Percentiles rank a stretch among this genome's conserved stretches.
Conservation (phyloP, 352 stramenopile species). For the Peronospora tabacina region DNA sequence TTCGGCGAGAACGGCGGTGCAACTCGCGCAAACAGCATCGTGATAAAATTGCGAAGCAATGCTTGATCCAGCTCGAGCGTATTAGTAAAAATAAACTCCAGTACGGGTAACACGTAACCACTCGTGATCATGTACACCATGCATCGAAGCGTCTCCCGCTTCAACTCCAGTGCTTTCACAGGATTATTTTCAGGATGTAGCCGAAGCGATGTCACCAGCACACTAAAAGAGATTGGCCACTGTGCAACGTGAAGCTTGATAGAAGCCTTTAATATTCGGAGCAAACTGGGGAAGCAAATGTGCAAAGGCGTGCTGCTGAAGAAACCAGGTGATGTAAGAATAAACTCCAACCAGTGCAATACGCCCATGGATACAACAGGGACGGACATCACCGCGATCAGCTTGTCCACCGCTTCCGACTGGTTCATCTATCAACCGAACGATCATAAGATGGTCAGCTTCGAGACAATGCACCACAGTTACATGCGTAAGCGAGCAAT, state of each 20-base stretch:
- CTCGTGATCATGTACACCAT: conserved; percentile 87
- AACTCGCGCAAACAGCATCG: conserved; percentile 67
- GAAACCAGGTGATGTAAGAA: conserved; percentile 61
- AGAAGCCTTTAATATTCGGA: conserved; percentile 67
- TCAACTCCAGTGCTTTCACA: conserved; percentile 80
- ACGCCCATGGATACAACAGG: conserved; percentile 84
- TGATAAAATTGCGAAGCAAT: conserved; percentile 79
- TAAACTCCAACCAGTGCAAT: conserved; percentile 76
- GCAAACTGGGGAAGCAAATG: conserved; percentile 77
- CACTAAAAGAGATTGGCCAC: conserved; percentile 76
- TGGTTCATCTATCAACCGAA: conserved; percentile 69
- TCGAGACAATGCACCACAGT: background rate
- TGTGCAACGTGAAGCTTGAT: conserved; percentile 73
- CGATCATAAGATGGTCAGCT: background rate
- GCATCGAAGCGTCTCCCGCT: conserved; percentile 72
- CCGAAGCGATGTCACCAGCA: conserved; percentile 67
- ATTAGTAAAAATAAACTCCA: conserved; percentile 79
- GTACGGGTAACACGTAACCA: conserved; percentile 75
- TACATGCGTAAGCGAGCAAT: background rate
- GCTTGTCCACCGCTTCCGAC: conserved; percentile 71
- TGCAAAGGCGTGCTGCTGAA: conserved; percentile 81
- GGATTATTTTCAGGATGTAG: conserved; percentile 75
- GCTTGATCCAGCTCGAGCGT: conserved; percentile 76
- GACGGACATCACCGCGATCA: conserved; percentile 66
- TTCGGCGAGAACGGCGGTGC: conserved; percentile 68